phyloP scores from a whole-genome alignment of 495 filamentous ascomycete genomes.

The Chaetomidium leptoderma region DNA sequence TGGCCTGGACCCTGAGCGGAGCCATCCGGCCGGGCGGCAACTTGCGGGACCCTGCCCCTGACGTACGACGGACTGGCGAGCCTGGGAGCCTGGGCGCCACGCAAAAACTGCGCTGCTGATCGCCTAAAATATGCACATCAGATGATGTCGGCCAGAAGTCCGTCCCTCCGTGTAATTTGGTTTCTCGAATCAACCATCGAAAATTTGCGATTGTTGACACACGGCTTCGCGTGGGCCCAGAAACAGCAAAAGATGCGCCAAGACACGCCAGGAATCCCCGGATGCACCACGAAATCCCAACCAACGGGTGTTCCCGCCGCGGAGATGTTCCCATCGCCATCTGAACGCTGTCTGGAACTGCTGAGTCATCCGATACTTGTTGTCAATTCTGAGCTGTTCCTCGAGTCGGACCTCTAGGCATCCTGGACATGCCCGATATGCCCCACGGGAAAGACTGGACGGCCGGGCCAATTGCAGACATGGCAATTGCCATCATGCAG shows the following conservation, averaged over 20 bases:
- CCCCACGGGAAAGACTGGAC: slow-evolving; percentile 5
- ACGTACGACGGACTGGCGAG: too few species aligned
- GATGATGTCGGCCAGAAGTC: too few species aligned
- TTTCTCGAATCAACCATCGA: too few species aligned
- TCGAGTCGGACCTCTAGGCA: background rate
- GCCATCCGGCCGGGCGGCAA: too few species aligned
- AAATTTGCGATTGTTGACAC: too few species aligned
- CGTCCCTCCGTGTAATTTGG: too few species aligned
- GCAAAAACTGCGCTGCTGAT: too few species aligned
- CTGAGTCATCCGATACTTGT: slow-evolving; percentile 19
- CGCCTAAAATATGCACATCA: too few species aligned
- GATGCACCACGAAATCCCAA: background rate
- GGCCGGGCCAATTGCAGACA: slow-evolving; percentile 1
- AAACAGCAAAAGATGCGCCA: background rate
- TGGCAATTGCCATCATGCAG: background rate
- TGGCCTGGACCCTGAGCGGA: too few species aligned
- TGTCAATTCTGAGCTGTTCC: slow-evolving; percentile 26
- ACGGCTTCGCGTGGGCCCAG: background rate
- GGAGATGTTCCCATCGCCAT: slow-evolving; percentile 16
- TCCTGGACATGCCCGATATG: background rate
- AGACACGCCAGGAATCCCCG: background rate
- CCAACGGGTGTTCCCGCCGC: slow-evolving; percentile 26
- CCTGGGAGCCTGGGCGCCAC: too few species aligned
- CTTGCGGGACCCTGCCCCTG: too few species aligned
- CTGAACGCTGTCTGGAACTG: background rate